Percentiles rank a stretch among this genome's conserved stretches.
phyloP scores from a whole-genome alignment of 345 rosid species.

The Citropsis articulata region DNA sequence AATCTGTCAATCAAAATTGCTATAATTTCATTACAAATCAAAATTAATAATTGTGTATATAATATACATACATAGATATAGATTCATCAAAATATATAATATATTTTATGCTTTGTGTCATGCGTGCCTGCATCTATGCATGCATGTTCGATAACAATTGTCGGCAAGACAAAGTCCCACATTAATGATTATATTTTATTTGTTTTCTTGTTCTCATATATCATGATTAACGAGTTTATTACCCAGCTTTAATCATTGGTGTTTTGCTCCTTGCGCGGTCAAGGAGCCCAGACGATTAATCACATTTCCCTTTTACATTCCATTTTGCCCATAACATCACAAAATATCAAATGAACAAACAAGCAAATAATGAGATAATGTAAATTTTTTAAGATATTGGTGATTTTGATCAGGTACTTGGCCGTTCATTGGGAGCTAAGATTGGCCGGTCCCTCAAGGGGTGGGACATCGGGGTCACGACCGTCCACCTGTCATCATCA shows the following conservation, averaged over 20 bases:
- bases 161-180: background rate
- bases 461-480: conserved; percentile 67
- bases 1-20: background rate
- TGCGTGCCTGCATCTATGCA: too few relatives aligned
- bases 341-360: background rate
- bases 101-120: background rate
- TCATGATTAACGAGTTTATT: background rate
- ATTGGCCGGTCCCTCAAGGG: conserved; percentile 43
- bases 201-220: background rate
- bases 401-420: conserved; percentile 37
- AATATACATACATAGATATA: too few relatives aligned
- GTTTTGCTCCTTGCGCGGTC: too few relatives aligned
- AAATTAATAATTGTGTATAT: too few relatives aligned
- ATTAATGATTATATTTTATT: too few relatives aligned
- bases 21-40: too few relatives aligned
- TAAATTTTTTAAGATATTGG: background rate
- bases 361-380: background rate
- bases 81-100: too few relatives aligned
- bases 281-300: too few relatives aligned
- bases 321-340: too few relatives aligned
- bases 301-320: too few relatives aligned
- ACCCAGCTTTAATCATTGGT: too few relatives aligned
- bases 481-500: conserved; percentile 40
- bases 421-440: conserved; percentile 61
- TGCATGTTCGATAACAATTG: background rate